Evolutionary conservation across 1,139 yeast species (phyloP), one percentile per base, ranked within the genome.

Genomic region (Geotrichum klebahnii): DNA sequence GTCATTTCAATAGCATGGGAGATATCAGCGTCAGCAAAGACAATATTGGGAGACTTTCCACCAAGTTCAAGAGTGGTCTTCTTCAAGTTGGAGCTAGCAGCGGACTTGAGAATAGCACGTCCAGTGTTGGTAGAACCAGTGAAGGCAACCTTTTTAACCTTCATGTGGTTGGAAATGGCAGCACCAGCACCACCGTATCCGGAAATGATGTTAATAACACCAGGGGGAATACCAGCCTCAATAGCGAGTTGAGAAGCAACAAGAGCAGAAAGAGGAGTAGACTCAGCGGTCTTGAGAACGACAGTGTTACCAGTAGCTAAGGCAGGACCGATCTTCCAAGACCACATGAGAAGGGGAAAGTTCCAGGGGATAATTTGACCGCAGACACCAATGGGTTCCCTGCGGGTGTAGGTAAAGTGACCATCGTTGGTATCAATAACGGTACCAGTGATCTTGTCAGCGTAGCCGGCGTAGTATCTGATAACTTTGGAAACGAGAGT

Each of bases 341-440:
- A 72, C 69, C 83, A 80, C 86, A 85, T 84, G 65, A 83, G 75
- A 56, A 85, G 70, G 56, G 95, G 94, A 78, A 82, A 85, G 68
- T 85, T 85, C 95, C 95, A 85, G 58, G 95, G 94, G 58, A 84
- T 80, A 60, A 84, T 81, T 63, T 82, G 87, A 16, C 84, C 94
- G 63, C 86, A 82, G 22, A 85, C 90, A 26, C 94, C 94, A 59
- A 71, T 76, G 42, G 96, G 96, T 66, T 84, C 92, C 67, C 83
- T 86, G 51, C 84, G 70, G 36, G 95, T 85, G 71, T 83, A 85
- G 19, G 86, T 87, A 60, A 85, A 75, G 67, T 82, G 82, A 32
- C 81, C 78, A 60, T 75, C 77, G 45, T 63, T 65, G 56, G 83
- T 73, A 56, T 87, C 90, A 60, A 86, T 81, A 43, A 82, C 80